Conservation (phyloP, 768 basidiomycete genomes). For the Trametes cubensis region DNA sequence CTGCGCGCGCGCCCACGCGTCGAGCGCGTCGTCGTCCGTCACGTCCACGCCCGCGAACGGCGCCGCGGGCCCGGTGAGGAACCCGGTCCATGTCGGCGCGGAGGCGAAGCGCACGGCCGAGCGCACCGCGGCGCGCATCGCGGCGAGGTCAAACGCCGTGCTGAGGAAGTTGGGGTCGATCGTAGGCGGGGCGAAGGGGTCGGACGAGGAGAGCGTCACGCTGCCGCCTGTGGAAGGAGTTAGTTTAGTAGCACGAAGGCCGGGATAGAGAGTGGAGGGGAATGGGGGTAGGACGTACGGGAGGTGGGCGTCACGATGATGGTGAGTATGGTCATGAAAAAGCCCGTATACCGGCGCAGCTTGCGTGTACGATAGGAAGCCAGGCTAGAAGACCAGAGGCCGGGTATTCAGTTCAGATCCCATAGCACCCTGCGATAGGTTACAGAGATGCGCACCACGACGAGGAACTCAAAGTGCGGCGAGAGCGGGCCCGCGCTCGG, state of each 20-base stretch:
- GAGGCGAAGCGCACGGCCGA: slow-evolving; percentile 7
- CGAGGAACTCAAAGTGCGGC: slow-evolving; percentile 19
- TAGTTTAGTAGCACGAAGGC: too few species aligned
- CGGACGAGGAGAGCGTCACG: slow-evolving; percentile 28
- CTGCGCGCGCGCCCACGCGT: slow-evolving; percentile 23
- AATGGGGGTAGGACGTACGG: slow-evolving; percentile 23
- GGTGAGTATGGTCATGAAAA: slow-evolving; percentile 23
- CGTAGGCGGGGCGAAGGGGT: slow-evolving; percentile 31
- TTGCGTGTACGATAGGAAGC: slow-evolving; percentile 2
- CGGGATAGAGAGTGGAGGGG: neutral
- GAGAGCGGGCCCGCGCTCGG: slow-evolving; percentile 22
- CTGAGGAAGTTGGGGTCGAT: slow-evolving; percentile 34
- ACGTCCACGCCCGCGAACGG: neutral
- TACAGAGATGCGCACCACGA: slow-evolving; percentile 1
- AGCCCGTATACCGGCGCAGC: slow-evolving; percentile 24
- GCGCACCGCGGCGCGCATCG: slow-evolving; percentile 29
- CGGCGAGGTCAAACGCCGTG: slow-evolving; percentile 32
- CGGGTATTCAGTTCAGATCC: neutral
- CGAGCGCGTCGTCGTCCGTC: slow-evolving; percentile 22
- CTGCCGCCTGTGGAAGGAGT: slow-evolving; percentile 26
- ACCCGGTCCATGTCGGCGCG: slow-evolving; percentile 20
- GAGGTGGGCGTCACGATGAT: slow-evolving; percentile 28
- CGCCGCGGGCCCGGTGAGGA: slow-evolving; percentile 5
- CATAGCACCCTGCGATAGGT: neutral
- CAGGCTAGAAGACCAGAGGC: neutral